A percentile compares a stretch with the other conserved stretches of the same genome.
Conservation (phyloP, 495 filamentous ascomycete genomes). For the Penicillium desertorum region DNA sequence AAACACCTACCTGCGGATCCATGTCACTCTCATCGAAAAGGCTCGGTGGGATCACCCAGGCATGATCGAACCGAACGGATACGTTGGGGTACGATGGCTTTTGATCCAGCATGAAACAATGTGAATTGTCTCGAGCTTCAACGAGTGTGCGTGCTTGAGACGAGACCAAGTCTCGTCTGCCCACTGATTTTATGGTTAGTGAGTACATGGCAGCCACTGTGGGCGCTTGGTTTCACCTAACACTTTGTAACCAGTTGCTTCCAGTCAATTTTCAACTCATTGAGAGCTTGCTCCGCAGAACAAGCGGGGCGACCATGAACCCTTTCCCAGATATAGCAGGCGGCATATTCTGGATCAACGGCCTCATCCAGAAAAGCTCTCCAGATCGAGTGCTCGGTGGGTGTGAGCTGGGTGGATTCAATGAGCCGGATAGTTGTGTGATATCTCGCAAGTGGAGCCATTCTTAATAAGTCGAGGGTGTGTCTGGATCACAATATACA, state of each 20-base stretch:
- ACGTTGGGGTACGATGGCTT: not conserved
- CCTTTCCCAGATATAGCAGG: constrained; percentile 3
- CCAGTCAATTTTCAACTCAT: constrained; percentile 2
- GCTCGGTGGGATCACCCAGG: constrained; percentile 2
- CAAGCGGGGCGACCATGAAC: not conserved
- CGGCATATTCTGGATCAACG: constrained; percentile 3
- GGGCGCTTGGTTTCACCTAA: too few relatives aligned
- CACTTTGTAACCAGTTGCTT: not conserved
- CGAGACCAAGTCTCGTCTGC: too few relatives aligned
- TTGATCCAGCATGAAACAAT: too few relatives aligned
- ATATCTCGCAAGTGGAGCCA: not conserved
- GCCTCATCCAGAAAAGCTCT: constrained; percentile 3
- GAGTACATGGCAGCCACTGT: too few relatives aligned
- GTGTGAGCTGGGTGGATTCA: constrained; percentile 3
- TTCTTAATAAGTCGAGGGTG: not conserved
- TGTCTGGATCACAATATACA: not conserved
- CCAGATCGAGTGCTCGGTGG: constrained; percentile 8
- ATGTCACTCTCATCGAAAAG: constrained; percentile 7
- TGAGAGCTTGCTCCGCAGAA: not conserved
- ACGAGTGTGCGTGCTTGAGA: too few relatives aligned
- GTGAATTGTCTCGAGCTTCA: too few relatives aligned
- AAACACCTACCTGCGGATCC: constrained; percentile 30
- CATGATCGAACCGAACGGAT: constrained; percentile 4
- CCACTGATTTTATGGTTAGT: too few relatives aligned
- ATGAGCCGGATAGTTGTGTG: not conserved